Base-by-base conservation (phyloP, 75 land plant genomes). In the Ceratopteris richardii region DNA sequence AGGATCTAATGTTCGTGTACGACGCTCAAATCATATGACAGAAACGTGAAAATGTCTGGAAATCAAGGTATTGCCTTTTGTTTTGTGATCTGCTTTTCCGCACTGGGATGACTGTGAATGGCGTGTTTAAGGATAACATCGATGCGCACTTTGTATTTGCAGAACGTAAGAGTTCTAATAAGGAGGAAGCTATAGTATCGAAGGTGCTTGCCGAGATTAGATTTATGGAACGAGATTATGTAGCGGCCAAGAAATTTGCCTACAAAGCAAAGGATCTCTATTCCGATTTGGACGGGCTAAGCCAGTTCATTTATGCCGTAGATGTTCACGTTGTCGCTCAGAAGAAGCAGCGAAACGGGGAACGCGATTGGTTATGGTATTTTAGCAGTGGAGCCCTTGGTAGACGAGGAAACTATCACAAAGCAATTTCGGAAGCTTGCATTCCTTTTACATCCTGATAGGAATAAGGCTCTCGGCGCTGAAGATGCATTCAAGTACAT, bases 401-500 rank as follows among this genome's bases (percentile, higher is more conserved):
- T 92, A 1, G 81, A 87, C 41, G 82, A 84, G 21, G 69, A 64
- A 2, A 62, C 59, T 7, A 72, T 91, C 54, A 91, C 77, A 69
- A 81, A 77, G 56, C 92, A 87, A 73, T 91, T 87, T 58, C 79
- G 66, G 51, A 87, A 82, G 70, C 60, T 91, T 50, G 97, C 97
- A 44, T 77, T 87, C 1, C 48, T 75, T 29, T 85, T 91, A 28
- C 91, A 91, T 55, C 97, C 92, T 29, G 97, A 91, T 41, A 87
- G 84, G 67, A 91, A 91, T 73, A 81, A 87, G 65, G 57, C 78
- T 20, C 57, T 76, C 17, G 97, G 97, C 16, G 91, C 91, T 36
- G 88, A 91, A 48, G 97, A 88, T 13, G 90, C 97, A 16, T 91
- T 91, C 48, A 81, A 81, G 57, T 69, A 81, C 56, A 74, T 91